Base-by-base conservation (phyloP, 352 stramenopile species). In the Saprolegnia parasitica region DNA sequence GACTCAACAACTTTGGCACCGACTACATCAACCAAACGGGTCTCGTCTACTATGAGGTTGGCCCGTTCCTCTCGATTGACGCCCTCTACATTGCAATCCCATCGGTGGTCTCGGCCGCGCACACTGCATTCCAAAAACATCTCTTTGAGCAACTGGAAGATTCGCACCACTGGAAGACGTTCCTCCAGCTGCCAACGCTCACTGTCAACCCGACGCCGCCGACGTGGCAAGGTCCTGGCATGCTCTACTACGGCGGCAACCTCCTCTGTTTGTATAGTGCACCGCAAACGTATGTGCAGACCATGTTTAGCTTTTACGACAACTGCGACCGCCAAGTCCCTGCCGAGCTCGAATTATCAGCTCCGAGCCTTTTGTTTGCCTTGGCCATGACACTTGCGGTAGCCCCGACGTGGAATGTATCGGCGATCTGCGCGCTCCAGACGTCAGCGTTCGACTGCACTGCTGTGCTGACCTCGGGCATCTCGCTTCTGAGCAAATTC, bases 201-300 rank as follows among this genome's bases (percentile, higher is more conserved):
- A n/a, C n/a, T n/a, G 42, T 49, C 13, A 8, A 49, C 42, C 42
- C 42, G 42, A 8, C 10, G 11, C 42, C 42, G 18, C 42, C 42
- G 3, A 3, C 11, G 42, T 49, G 42, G 42, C 11, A 4, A 3
- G 42, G 8, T 4, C 42, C 42, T 2, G 11, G 23, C 11, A 10
- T 47, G n/a, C 2, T 49, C 3, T 65, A 47, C 18, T 65, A 65
- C 24, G 57, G 57, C n/a, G 57, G 57, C 16, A 65, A 65, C 57
- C 57, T 32, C 24, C 9, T 65, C 0, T 65, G 57, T 24, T 18
- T 52, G 3, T 26, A 11, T 50, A 32, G 57, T 21, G n/a, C 40
- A 11, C 35, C 57, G 6, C 57, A 65, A 21, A 26, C 18, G 35
- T 65, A 24, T 29, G 57, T 65, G 18, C 57, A 65, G 37, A 2